Base-by-base conservation (phyloP, 2,329 filamentous ascomycete genomes). In the Fusarium marasasianum region DNA sequence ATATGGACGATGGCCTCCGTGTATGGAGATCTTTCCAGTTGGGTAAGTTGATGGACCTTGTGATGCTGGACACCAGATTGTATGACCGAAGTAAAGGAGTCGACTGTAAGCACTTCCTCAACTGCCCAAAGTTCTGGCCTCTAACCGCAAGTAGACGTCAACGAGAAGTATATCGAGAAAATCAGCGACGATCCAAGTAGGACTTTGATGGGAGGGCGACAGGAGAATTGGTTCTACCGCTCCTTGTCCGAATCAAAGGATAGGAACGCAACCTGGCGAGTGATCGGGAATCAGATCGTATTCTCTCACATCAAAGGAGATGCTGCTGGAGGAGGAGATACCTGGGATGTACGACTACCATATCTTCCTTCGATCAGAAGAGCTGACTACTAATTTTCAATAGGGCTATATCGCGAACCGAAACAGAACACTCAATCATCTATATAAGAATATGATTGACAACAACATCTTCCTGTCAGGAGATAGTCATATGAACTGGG, bases 181-280 rank as follows among this genome's bases (percentile, higher is more conserved):
- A 35, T 38, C 14, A 63, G 60, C 18, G 41, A 63, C 8, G 22
- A 63, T 20, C 40, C 60, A 1, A 63, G 60, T 35, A 24, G 60
- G 10, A 63, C 60, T 2, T 26, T 63, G 3, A 63, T 63, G 53
- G 53, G 53, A 18, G 60, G 40, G 1, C 51, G 60, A 1, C 60
- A 63, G 8, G 60, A 63, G 20, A 63, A 47, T 20, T 63, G 60
- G 60, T 63, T 63, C 60, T 63, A 63, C 17, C 53, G 60, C 5
- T 58, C 60, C 8, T 38, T 63, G 7, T 63, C 53, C 5, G 41
- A 63, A n/a, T 63, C 60, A 2, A 58, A 58, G 2, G 3, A 63
- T 8, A 35, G 60, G 14, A 58, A 44, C 17, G 60, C 53, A 26
- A 59, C 53, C 6, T 63, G 60, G 60, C 6, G 60, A 33, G 51